phyloP scores from a whole-genome alignment of 371 early-diverging fungal species.

The Mortierella sp. region DNA sequence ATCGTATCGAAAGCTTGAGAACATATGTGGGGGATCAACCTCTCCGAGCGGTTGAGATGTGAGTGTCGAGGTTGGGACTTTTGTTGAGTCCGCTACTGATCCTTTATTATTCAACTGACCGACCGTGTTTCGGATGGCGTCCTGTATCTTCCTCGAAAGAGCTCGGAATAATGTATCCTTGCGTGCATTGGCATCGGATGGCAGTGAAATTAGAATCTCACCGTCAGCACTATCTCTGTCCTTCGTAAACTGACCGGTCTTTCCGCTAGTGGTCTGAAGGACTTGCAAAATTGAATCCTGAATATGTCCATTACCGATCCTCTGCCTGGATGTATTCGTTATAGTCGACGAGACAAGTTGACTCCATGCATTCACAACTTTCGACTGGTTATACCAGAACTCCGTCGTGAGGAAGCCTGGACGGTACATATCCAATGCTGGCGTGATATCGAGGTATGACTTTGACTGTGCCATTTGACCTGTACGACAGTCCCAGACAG shows the following conservation, averaged over 20 bases:
- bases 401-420: slow-evolving; percentile 24
- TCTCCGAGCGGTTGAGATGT: background rate
- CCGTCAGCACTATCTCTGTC: background rate
- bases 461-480: slow-evolving; percentile 45
- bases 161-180: background rate
- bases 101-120: background rate
- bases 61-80: background rate
- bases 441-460: slow-evolving; percentile 31
- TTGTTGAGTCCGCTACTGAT: background rate
- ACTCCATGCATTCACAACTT: slow-evolving; percentile 32
- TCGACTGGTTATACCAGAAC: slow-evolving; percentile 36
- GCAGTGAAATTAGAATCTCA: background rate
- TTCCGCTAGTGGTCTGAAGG: slow-evolving; percentile 4
- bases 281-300: slow-evolving; percentile 16
- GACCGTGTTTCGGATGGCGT: slow-evolving; percentile 2
- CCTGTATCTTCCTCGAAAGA: slow-evolving; percentile 7
- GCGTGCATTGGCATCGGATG: background rate
- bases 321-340: slow-evolving; percentile 16
- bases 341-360: slow-evolving; percentile 29
- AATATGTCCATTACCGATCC: slow-evolving; percentile 12
- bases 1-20: slow-evolving; percentile 52
- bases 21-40: slow-evolving; percentile 13
- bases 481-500: slow-evolving; percentile 42
- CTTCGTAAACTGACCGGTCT: background rate
- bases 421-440: slow-evolving; percentile 31